Base-by-base conservation (phyloP, 768 basidiomycete genomes). In the Mycena rosella region DNA sequence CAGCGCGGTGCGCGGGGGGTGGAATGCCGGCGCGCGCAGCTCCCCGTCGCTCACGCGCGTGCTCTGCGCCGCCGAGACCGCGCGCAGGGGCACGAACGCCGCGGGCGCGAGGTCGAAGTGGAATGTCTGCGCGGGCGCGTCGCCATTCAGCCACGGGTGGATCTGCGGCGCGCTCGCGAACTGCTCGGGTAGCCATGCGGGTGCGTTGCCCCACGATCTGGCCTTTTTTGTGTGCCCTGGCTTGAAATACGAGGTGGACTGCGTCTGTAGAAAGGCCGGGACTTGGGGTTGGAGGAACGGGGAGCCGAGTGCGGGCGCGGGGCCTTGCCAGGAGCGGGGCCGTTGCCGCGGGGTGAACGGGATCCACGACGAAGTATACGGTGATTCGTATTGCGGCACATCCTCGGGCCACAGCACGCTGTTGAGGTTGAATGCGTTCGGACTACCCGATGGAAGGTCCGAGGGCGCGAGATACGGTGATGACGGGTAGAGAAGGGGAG, bases 21-120 rank as follows among this genome's bases (percentile, higher is more conserved):
- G 73, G 24, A 83, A 83, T 30, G 83, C 83, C 9, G 77, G 76
- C 66, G 81, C 74, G 7, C 51, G 49, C 3, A 84, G 76, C 27
- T 83, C 81, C 2, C 22, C 11, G 17, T 18, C 34, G 29, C 27
- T 20, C 18, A 67, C n/a, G 24, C 14, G 34, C 32, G 26, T 22
- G 52, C 34, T 36, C 34, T 40, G 53, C 44, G 60, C 42, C 11
- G 40, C 10, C 13, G 30, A 0, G 18, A 42, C 27, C 32, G 55
- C 32, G 26, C 66, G 54, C 36, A 61, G 32, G 1, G 66, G 66
- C n/a, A n/a, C 13, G 53, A 67, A 67, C 8, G 44, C 45, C 10
- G 24, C 30, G n/a, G 74, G 72, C 20, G 82, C 78, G 26, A 85
- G 75, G 66, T 85, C 82, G 75, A 85, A 81, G 63, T 79, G 68